Conservation (phyloP, 441 rosid genomes). For the Pelargonium myrrhifolium region DNA sequence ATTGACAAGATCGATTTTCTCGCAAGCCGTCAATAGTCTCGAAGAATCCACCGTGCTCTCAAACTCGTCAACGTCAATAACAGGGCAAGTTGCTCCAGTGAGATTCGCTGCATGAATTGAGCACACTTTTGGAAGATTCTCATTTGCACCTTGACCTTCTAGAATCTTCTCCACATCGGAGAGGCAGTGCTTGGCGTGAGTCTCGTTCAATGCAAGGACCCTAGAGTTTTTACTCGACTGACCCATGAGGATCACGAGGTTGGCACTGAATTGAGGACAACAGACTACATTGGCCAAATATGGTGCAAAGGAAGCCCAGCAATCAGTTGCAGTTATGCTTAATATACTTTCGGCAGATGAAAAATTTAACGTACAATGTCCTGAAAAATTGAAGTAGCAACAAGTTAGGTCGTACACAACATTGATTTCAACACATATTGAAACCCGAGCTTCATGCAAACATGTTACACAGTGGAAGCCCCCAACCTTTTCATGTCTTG, state of each 20-base stretch:
- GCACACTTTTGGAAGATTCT: constrained; percentile 26
- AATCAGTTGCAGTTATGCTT: constrained; percentile 31
- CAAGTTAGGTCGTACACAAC: background rate
- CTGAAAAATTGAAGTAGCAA: constrained; percentile 18
- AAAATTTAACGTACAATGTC: constrained; percentile 30
- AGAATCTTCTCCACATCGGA: constrained; percentile 30
- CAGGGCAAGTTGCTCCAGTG: constrained; percentile 29
- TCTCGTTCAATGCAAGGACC: constrained; percentile 25
- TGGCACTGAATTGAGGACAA: constrained; percentile 38
- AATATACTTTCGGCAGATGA: constrained; percentile 25
- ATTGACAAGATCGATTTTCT: constrained; percentile 28
- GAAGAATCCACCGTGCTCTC: constrained; percentile 27
- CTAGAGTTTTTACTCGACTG: constrained; percentile 30
- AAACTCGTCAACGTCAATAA: constrained; percentile 20
- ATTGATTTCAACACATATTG: too few relatives aligned
- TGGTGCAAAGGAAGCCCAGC: constrained; percentile 35
- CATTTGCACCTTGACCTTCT: constrained; percentile 29
- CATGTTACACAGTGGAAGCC: too few relatives aligned
- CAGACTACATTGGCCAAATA: constrained; percentile 35
- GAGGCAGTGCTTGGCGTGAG: constrained; percentile 31
- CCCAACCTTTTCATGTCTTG: too few relatives aligned
- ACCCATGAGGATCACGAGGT: constrained; percentile 30
- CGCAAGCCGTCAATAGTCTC: constrained; percentile 32
- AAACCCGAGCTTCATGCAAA: too few relatives aligned
- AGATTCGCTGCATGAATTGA: constrained; percentile 26